A percentile compares a stretch with the other conserved stretches of the same genome.
phyloP scores from a whole-genome alignment of 192 early-diverging fungal species.

The Backusella australiensis region DNA sequence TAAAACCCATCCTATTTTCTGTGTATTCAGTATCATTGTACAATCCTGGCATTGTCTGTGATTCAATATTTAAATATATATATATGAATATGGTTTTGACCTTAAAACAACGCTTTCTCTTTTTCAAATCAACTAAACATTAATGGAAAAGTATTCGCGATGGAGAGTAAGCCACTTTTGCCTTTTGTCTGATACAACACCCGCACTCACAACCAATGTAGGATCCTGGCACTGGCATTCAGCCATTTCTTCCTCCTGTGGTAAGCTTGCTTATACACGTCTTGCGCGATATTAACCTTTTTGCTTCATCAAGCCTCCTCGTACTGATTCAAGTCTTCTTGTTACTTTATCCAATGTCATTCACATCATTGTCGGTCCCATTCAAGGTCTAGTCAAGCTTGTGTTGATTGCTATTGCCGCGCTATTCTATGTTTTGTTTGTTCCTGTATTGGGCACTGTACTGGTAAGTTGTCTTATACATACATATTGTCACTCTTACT shows the following conservation, averaged over 20 bases:
- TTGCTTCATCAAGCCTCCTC: slow-evolving; percentile 39
- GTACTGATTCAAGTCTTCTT: slow-evolving; percentile 38
- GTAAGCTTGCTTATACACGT: slow-evolving; percentile 32
- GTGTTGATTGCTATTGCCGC: slow-evolving; percentile 35
- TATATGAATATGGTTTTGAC: not conserved
- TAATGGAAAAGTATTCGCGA: slow-evolving; percentile 82
- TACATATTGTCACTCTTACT: not conserved
- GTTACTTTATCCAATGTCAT: slow-evolving; percentile 28
- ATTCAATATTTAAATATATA: not conserved
- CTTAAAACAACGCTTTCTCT: not conserved
- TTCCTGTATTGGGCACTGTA: slow-evolving; percentile 42
- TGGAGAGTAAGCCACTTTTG: slow-evolving; percentile 70
- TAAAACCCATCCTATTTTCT: too few species aligned
- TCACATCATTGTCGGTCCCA: slow-evolving; percentile 44
- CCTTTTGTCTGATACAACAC: not conserved
- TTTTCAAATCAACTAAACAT: slow-evolving; percentile 18
- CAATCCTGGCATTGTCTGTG: too few species aligned
- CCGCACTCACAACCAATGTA: slow-evolving; percentile 7
- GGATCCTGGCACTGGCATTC: slow-evolving; percentile 85
- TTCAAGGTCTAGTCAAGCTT: slow-evolving; percentile 44
- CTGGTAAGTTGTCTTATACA: slow-evolving; percentile 32
- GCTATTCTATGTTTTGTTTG: slow-evolving; percentile 39
- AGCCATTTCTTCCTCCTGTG: slow-evolving; percentile 80
- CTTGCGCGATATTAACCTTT: not conserved
- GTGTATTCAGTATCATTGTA: too few species aligned